phyloP scores from a whole-genome alignment of 306 rosid species.

The Cucurbita ficifolia region DNA sequence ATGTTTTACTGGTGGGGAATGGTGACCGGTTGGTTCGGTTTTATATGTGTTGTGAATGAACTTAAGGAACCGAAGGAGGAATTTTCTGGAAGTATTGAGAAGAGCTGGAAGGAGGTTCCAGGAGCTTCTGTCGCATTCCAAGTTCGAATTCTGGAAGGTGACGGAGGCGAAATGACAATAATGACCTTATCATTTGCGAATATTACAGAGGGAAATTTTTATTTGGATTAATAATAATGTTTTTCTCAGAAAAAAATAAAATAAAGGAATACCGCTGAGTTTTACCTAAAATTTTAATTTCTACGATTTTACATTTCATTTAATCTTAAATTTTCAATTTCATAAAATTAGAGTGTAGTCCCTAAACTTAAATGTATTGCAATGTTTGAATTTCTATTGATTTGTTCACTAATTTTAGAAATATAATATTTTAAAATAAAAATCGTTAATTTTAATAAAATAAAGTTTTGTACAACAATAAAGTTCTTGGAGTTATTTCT shows the following conservation, averaged over 20 bases:
- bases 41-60: neutral
- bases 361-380: too few species aligned
- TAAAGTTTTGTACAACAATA: neutral
- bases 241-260: too few species aligned
- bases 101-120: neutral
- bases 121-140: neutral
- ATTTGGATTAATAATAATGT: too few species aligned
- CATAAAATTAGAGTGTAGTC: too few species aligned
- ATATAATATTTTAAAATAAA: too few species aligned
- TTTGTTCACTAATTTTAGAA: too few species aligned
- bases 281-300: too few species aligned
- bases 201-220: neutral
- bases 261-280: too few species aligned
- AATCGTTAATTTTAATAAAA: too few species aligned
- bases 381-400: too few species aligned
- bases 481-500: neutral
- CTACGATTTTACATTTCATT: too few species aligned
- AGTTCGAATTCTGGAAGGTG: neutral
- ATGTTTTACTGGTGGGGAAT: neutral
- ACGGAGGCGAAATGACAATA: neutral
- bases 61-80: neutral
- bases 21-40: neutral
- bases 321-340: too few species aligned
- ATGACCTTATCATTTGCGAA: neutral
- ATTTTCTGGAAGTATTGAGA: constrained; percentile 5